Evolutionary conservation across 1,284 basidiomycete genomes (phyloP).

Genomic region (Boletus coffeatus): DNA sequence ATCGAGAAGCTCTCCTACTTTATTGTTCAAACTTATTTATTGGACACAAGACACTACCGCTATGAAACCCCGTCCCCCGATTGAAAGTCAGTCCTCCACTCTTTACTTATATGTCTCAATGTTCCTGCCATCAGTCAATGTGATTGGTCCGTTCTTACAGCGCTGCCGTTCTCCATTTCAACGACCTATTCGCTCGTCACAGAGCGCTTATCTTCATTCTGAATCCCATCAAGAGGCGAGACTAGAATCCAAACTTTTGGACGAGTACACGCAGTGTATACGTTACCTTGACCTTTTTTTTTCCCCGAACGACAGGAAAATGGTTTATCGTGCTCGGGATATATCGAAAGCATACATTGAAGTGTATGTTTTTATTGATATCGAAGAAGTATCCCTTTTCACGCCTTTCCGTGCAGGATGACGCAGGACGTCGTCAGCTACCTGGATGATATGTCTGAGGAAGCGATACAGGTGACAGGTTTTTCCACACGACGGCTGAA

Average conservation of each 20-base stretch:
- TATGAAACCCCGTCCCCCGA: constrained; percentile 90
- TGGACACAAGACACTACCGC: constrained; percentile 94
- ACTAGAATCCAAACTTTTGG: constrained; percentile 90
- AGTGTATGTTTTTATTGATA: constrained; percentile 49
- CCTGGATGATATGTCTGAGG: constrained; percentile 93
- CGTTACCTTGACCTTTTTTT: too few relatives aligned
- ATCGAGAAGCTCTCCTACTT: neutral
- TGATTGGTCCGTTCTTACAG: constrained; percentile 96
- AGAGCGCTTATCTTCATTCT: constrained; percentile 89
- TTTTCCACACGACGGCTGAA: constrained; percentile 90
- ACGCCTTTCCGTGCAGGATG: constrained; percentile 50
- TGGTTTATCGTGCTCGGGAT: constrained; percentile 94
- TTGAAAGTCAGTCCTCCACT: constrained; percentile 68
- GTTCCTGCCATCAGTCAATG: constrained; percentile 60
- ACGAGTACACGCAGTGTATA: constrained; percentile 92
- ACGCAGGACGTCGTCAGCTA: constrained; percentile 96
- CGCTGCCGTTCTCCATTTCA: constrained; percentile 91
- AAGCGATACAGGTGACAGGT: constrained; percentile 89
- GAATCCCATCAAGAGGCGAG: constrained; percentile 91
- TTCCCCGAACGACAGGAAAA: constrained; percentile 86
- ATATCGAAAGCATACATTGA: constrained; percentile 93
- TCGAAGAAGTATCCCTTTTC: neutral
- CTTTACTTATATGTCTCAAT: neutral
- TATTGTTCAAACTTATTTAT: constrained; percentile 56
- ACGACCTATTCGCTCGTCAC: constrained; percentile 87